Base-by-base conservation (phyloP, 352 stramenopile genomes). In the Globisporangium carolinianum region DNA sequence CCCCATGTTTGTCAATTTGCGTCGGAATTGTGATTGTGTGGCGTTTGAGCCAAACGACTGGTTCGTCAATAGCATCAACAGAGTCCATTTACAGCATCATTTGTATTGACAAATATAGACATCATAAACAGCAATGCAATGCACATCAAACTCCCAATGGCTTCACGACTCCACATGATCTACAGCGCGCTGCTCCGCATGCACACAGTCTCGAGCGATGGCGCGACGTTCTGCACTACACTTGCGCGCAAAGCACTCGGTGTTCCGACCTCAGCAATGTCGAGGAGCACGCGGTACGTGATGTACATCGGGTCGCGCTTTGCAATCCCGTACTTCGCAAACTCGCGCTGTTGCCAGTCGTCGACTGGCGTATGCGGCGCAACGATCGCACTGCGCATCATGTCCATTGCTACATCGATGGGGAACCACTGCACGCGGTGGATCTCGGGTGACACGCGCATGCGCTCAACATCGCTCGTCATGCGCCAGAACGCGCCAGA, bases 301-400 rank as follows among this genome's bases (percentile, higher is more conserved):
- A 79, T 77, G 59, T 73, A 83, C 73, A 83, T 83, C 5, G 73
- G 71, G 51, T 83, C 73, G 12, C 73, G 73, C 53, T 65, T 65
- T 6, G 47, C 37, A 2, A 83, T 56, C 36, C 62, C 57, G 57
- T 83, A 69, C 9, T 17, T 14, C 11, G 66, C 60, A 53, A 83
- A 83, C 55, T 83, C 62, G 6, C 47, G 18, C 12, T 58, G 47
- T 55, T 83, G 73, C 67, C 73, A 83, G 7, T 61, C 69, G 54
- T 83, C 70, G 18, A 83, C 61, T 12, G 66, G 62, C 5, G 58
- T 63, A 38, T 68, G 47, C 15, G 68, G 65, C 3, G 66, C 68
- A 3, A 76, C 15, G 8, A 75, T 47, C 38, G 62, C 63, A 11
- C 55, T 55, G 3, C 51, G 52, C 69, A 83, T 77, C 69, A 83